These are phyloP conservation scores for Exophiala xenobiotica DNA, from an alignment of 2,329 filamentous ascomycete genomes.

Conservation along the genomic window DNA sequence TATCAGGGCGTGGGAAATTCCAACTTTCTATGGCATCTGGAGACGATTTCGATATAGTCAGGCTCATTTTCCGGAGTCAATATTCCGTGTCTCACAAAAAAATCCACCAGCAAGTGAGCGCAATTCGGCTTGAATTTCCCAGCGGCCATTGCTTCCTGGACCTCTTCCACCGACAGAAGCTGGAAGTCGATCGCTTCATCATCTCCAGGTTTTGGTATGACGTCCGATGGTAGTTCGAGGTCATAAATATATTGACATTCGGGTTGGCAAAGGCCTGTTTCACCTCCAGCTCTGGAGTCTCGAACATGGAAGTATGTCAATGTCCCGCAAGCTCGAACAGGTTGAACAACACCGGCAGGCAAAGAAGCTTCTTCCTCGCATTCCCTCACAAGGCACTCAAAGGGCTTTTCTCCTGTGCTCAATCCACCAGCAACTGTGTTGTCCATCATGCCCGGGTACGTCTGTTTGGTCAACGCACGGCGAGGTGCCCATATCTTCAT, in stretches of 20 bases:
- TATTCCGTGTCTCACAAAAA: constrained; percentile 82
- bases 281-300: constrained; percentile 72
- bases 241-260: constrained; percentile 93
- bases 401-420: constrained; percentile 73
- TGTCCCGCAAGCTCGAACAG: constrained; percentile 61
- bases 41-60: constrained; percentile 72
- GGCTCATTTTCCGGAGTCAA: constrained; percentile 76
- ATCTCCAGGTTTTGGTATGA: constrained; percentile 75
- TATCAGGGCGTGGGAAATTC: constrained; percentile 69
- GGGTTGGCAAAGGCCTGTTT: constrained; percentile 79
- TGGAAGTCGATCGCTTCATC: constrained; percentile 85
- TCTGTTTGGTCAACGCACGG: constrained; percentile 74
- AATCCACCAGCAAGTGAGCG: constrained; percentile 78
- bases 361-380: constrained; percentile 85
- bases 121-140: constrained; percentile 94
- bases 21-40: constrained; percentile 72
- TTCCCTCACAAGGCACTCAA: constrained; percentile 82
- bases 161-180: constrained; percentile 73
- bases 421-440: constrained; percentile 90
- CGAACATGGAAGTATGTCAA: constrained; percentile 85
- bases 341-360: constrained; percentile 66
- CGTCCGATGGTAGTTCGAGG: constrained; percentile 68
- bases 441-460: constrained; percentile 88
- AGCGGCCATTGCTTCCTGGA: constrained; percentile 65
- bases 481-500: constrained; percentile 83